Percentiles rank a stretch among this genome's conserved stretches.
phyloP scores from a whole-genome alignment of 371 early-diverging fungal species.

The Mucor velutinosus region DNA sequence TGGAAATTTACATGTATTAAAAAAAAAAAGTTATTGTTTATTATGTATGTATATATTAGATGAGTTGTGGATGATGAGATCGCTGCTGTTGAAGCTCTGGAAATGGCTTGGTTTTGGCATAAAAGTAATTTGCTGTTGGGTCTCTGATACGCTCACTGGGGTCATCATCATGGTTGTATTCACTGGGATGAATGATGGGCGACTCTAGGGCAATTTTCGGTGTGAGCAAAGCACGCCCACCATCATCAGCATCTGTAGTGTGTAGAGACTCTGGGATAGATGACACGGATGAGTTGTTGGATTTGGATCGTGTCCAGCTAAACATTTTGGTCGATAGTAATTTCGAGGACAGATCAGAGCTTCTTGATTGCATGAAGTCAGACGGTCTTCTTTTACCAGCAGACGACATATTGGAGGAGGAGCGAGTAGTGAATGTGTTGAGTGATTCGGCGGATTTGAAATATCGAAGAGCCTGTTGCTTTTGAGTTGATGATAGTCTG shows the following conservation, averaged over 20 bases:
- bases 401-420: neutral
- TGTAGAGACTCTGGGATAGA: slow-evolving; percentile 7
- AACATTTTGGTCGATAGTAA: slow-evolving; percentile 1
- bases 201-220: slow-evolving; percentile 11
- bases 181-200: slow-evolving; percentile 43
- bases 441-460: slow-evolving; percentile 26
- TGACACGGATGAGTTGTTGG: slow-evolving; percentile 8
- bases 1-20: neutral
- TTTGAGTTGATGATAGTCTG: neutral
- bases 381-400: slow-evolving; percentile 9
- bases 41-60: neutral
- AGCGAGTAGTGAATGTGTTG: slow-evolving; percentile 5
- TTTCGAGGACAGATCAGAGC: slow-evolving; percentile 2
- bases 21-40: neutral
- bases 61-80: neutral
- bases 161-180: slow-evolving; percentile 31
- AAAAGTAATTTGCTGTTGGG: slow-evolving; percentile 6
- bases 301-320: slow-evolving; percentile 1
- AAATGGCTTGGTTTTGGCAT: neutral
- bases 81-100: neutral
- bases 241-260: neutral
- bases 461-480: neutral
- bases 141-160: neutral
- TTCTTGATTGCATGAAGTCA: slow-evolving; percentile 3
- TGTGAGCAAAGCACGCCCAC: neutral